Percentiles rank a stretch among this genome's conserved stretches.
These are phyloP conservation scores for Euphorbia corollata DNA, from an alignment of 441 rosid species.

Conservation along the genomic window DNA sequence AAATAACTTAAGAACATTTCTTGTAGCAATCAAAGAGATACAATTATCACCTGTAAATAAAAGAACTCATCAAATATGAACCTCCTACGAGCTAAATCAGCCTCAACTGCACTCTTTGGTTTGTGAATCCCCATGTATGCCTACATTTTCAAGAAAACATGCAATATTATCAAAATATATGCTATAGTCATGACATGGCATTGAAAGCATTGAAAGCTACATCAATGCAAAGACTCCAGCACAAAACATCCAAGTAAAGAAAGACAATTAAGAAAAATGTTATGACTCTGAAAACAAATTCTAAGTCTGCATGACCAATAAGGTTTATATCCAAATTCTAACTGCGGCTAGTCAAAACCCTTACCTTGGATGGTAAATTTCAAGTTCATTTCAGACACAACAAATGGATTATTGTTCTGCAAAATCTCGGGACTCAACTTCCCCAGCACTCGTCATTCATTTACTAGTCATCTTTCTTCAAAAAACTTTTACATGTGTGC, in stretches of 20 bases:
- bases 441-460: neutral
- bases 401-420: neutral
- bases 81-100: conserved; percentile 94
- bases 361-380: neutral
- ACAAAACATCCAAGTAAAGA: no score
- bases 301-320: neutral
- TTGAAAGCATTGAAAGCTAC: neutral
- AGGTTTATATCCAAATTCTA: neutral
- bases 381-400: neutral
- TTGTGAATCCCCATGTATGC: conserved; percentile 82
- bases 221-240: neutral
- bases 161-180: conserved; percentile 8
- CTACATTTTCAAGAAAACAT: conserved; percentile 36
- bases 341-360: neutral
- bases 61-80: conserved; percentile 91
- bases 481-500: no score
- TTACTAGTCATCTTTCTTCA: no score
- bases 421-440: neutral
- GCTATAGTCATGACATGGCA: conserved; percentile 6
- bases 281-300: neutral
- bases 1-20: neutral
- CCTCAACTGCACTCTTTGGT: conserved; percentile 73
- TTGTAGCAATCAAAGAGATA: conserved; percentile 8
- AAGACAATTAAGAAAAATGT: no score
- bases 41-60: conserved; percentile 69